Conservation (phyloP, 2,329 filamentous ascomycete genomes). For the Epichloe typhina region DNA sequence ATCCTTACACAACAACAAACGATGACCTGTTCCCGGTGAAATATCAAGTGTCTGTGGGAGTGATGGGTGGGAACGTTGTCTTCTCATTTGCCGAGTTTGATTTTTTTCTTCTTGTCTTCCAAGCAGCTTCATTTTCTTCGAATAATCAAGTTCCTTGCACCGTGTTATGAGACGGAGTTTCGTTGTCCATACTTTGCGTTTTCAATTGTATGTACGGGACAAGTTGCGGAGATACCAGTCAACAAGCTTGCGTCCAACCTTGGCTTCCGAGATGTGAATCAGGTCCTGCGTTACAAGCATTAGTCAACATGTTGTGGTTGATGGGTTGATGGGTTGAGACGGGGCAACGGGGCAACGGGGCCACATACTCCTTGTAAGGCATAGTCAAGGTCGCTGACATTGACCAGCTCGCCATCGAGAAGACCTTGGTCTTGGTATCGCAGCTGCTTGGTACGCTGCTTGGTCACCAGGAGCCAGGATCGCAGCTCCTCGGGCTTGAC, state of each 20-base stretch:
- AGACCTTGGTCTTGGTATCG: constrained; percentile 82
- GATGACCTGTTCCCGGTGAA: background rate
- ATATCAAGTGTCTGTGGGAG: background rate
- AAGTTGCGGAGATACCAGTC: constrained; percentile 99
- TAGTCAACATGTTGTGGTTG: constrained; percentile 8
- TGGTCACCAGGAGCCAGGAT: constrained; percentile 90
- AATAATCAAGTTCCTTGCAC: background rate
- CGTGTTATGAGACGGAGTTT: background rate
- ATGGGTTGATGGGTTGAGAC: too few species aligned
- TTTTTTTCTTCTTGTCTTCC: background rate
- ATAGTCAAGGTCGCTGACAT: constrained; percentile 92
- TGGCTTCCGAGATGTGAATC: constrained; percentile 97
- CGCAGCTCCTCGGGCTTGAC: constrained; percentile 93
- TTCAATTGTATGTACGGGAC: constrained; percentile 70
- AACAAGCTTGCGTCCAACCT: constrained; percentile 91
- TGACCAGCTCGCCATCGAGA: constrained; percentile 83
- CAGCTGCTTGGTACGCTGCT: constrained; percentile 94
- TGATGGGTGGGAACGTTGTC: background rate
- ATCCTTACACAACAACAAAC: background rate
- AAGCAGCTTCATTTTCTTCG: background rate
- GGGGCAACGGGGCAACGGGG: background rate
- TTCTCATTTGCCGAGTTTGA: background rate
- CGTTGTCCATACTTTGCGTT: background rate
- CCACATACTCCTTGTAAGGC: constrained; percentile 77
- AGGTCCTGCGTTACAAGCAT: constrained; percentile 49